Conservation (phyloP, 2,329 filamentous ascomycete genomes). For the Alternaria conjuncta region DNA sequence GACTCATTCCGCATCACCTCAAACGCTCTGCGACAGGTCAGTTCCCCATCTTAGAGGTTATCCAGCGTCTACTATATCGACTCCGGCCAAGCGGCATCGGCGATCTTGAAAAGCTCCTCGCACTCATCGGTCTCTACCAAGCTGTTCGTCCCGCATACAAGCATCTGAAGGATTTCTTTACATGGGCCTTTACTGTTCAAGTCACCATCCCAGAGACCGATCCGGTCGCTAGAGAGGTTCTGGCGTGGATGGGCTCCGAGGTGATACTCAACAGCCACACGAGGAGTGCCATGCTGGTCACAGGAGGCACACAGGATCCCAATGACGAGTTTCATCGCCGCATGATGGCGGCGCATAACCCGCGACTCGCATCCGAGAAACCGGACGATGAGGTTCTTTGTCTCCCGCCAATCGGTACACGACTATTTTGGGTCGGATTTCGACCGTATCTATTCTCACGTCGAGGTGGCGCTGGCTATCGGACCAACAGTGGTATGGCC, state of each 20-base stretch:
- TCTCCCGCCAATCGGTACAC: constrained; percentile 28
- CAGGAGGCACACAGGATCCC: constrained; percentile 17
- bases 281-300: constrained; percentile 31
- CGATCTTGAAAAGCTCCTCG: constrained; percentile 33
- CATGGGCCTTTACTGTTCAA: constrained; percentile 29
- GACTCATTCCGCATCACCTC: constrained; percentile 31
- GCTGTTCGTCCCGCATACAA: constrained; percentile 24
- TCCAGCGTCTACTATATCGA: constrained; percentile 33
- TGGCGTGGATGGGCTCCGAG: constrained; percentile 35
- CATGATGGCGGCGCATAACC: not conserved
- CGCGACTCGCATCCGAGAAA: not conserved
- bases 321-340: constrained; percentile 4
- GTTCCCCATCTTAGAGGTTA: constrained; percentile 37
- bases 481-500: not conserved
- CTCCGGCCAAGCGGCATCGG: constrained; percentile 20
- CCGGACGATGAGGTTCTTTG: constrained; percentile 16
- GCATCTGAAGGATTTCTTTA: constrained; percentile 23
- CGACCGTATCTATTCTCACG: constrained; percentile 38
- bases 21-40: constrained; percentile 23
- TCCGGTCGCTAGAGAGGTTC: constrained; percentile 31
- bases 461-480: constrained; percentile 4
- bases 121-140: constrained; percentile 32
- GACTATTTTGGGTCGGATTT: constrained; percentile 39
- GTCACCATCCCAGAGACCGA: constrained; percentile 33
- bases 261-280: constrained; percentile 31